Evolutionary conservation across 2,329 filamentous ascomycete species (phyloP), one percentile per base, ranked within the genome.

Genomic region (Pseudopithomyces maydicus): DNA sequence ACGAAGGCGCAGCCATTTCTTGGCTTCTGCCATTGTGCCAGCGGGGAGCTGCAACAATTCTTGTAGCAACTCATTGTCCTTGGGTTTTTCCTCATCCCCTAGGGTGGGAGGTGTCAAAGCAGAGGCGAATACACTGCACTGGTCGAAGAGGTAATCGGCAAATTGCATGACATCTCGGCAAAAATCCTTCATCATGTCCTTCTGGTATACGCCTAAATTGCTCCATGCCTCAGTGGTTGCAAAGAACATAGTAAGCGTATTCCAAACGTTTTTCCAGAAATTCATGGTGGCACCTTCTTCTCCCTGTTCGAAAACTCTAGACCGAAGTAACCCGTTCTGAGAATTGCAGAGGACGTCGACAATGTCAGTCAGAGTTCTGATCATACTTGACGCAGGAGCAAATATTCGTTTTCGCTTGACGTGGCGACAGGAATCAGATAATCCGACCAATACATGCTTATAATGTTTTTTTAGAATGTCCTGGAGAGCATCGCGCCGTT

Each of bases 121-220:
- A 44, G 88, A 90, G 2, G 91, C 86, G 61, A 99, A 88, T 56
- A 97, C 84, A 49, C 88, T 88, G 73, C 96, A 95, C 66, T 97
- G 88, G 39, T 91, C 88, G 70, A 98, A 90, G 1, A 97, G 83
- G 35, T 85, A 84, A 69, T 96, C 91, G 0, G 94, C 93, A 70
- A 97, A 90, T 67, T 98, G 92, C 86, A 99, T 99, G 14, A 91
- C 90, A 71, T 97, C 92, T 63, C 95, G 88, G 71, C 93, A 97
- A 69, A 98, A 97, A 55, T 97, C 88, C 67, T 92, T 89, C 91
- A 99, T 93, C 52, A 86, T 81, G 19, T 81, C 77, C 71, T 92
- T 95, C 32, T 74, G 64, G 49, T 94, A 88, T 56, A 91, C 86
- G 3, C 84, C 84, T 14, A 85, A 80, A 44, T 78, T 77, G 62